Evolutionary conservation across 2,329 filamentous ascomycete genomes (phyloP).

Genomic region (Nemania sp.): DNA sequence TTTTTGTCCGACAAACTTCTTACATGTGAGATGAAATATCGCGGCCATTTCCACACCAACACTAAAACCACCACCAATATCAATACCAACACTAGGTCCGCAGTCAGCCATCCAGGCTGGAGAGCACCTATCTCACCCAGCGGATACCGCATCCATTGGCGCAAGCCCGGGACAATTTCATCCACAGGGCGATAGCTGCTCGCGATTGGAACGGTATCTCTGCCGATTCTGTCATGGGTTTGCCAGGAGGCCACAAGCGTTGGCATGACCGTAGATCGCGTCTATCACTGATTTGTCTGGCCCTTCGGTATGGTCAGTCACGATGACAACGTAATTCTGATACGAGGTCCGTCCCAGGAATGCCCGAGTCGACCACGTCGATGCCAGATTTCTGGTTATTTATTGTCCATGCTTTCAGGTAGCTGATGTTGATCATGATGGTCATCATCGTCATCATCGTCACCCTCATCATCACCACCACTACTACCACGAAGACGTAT

Average conservation of each 20-base stretch:
- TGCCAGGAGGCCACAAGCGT: not conserved
- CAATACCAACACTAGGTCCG: no score
- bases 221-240: not conserved
- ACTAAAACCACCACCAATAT: no score
- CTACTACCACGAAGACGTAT: not conserved
- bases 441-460: not conserved
- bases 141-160: not conserved
- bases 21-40: no score
- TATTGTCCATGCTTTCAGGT: not conserved
- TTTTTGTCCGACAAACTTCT: no score
- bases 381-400: not conserved
- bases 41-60: no score
- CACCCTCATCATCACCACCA: no score
- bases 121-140: no score
- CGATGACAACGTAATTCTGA: conserved; percentile 11
- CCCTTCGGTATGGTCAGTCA: not conserved
- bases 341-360: not conserved
- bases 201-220: not conserved
- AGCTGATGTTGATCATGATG: not conserved
- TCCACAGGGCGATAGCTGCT: not conserved
- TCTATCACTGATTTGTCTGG: conserved; percentile 5
- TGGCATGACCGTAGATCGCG: conserved; percentile 6
- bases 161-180: not conserved
- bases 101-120: no score
- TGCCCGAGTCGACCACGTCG: conserved; percentile 19